Evolutionary conservation across 106 monocot species (phyloP).

Genomic region (Allium cepa): DNA sequence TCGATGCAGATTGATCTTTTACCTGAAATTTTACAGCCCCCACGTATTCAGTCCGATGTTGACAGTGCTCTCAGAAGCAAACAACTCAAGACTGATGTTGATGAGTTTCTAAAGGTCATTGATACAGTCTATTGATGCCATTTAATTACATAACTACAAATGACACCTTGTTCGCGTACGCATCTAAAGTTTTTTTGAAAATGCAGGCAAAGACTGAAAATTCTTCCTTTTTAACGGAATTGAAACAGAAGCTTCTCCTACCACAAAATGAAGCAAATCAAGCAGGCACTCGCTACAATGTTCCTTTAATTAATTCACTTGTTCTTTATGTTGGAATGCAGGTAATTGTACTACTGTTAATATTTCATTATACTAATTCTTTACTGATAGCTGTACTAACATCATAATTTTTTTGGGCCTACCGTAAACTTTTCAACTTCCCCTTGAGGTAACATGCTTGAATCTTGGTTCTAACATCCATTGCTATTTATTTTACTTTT

Average conservation of each 20-base stretch:
- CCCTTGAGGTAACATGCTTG: too few relatives aligned
- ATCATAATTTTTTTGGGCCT: too few relatives aligned
- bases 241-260: constrained; percentile 71
- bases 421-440: too few relatives aligned
- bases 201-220: constrained; percentile 62
- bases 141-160: not conserved
- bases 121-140: too few relatives aligned
- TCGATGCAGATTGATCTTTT: constrained; percentile 80
- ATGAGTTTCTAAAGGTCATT: constrained; percentile 86
- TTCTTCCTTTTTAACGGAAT: constrained; percentile 66
- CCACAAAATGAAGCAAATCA: constrained; percentile 47
- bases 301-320: constrained; percentile 88
- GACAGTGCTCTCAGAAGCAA: constrained; percentile 74
- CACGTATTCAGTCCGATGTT: constrained; percentile 86
- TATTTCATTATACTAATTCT: not conserved
- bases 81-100: constrained; percentile 75
- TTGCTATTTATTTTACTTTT: not conserved
- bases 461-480: not conserved
- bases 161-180: not conserved
- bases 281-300: constrained; percentile 92
- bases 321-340: constrained; percentile 98
- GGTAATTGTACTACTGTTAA: constrained; percentile 24
- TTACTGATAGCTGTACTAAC: too few relatives aligned
- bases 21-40: constrained; percentile 70
- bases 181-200: too few relatives aligned